Evolutionary conservation across 805 yeast genomes (phyloP), one percentile per base, ranked within the genome.

Genomic region (Lipomyces spencermartinsiae): DNA sequence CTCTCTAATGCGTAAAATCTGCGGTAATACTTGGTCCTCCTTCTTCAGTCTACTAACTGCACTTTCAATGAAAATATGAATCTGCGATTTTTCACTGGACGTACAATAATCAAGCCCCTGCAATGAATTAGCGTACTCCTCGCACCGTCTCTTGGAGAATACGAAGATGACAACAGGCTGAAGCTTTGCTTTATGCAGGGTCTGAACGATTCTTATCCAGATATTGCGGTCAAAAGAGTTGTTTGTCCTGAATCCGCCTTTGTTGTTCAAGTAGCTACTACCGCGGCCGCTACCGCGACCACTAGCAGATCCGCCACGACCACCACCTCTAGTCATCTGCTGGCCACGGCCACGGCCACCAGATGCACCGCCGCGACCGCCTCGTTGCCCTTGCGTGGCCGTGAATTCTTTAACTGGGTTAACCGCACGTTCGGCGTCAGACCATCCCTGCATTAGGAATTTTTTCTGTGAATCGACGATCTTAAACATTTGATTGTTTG

Each of bases 11-110:
- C 90, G 87, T 68, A 91, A 71, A 67, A 95, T 94, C 79, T 95
- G 99, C 0, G 99, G 98, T 60, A 95, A 82, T 65, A 90, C 94
- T 70, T 98, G 84, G 77, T 95, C 99, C 75, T 95, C 99, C 73
- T 88, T 90, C 74, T 91, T 92, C 77, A 92, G 85, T 66, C 99
- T 85, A 0, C 93, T 84, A 31, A 93, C 90, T 0, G 98, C 97
- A 72, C 88, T 87, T 73, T 94, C 97, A 68, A 95, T 87, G 74
- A 94, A 93, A 93, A 94, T 90, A 77, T 91, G 96, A 68, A 95
- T 90, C 74, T 92, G 97, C 0, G 97, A 90, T 73, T 90, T 89
- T 75, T 95, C 98, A 68, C 84, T 87, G n/a, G 90, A 89, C 62
- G 84, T 88, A 76, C 96, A 90, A 78, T 92, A 91, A 74, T 93